Percentiles rank a stretch among this genome's conserved stretches.
Evolutionary conservation across 768 basidiomycete genomes (phyloP).

Genomic region (Termitomyces titanicus): DNA sequence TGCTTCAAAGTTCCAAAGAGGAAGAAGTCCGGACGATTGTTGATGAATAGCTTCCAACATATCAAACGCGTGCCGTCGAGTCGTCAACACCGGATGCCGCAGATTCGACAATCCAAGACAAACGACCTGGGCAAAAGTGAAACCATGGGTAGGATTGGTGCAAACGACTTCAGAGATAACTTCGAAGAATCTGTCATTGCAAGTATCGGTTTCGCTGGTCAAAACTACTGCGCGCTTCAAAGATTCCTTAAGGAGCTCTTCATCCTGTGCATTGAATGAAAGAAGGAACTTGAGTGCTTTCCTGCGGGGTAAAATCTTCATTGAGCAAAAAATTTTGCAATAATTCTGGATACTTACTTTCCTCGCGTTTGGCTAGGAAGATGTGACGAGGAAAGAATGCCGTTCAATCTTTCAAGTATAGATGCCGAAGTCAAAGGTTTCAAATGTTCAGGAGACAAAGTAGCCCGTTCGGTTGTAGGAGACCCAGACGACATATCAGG

Average conservation of each 20-base stretch:
- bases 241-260: slow-evolving; percentile 57
- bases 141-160: slow-evolving; percentile 48
- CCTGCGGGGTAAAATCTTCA: slow-evolving; percentile 34
- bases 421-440: slow-evolving; percentile 50
- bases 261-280: slow-evolving; percentile 49
- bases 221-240: slow-evolving; percentile 67
- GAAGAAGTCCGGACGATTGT: slow-evolving; percentile 59
- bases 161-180: slow-evolving; percentile 70
- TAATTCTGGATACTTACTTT: slow-evolving; percentile 55
- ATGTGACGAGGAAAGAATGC: slow-evolving; percentile 64
- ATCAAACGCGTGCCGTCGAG: slow-evolving; percentile 74
- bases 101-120: slow-evolving; percentile 85
- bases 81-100: slow-evolving; percentile 59
- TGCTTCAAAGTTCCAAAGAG: slow-evolving; percentile 72
- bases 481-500: slow-evolving; percentile 56
- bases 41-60: slow-evolving; percentile 73
- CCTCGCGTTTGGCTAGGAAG: slow-evolving; percentile 47
- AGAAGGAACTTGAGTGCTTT: slow-evolving; percentile 74
- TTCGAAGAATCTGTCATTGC: slow-evolving; percentile 70
- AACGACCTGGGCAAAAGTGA: slow-evolving; percentile 69
- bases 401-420: slow-evolving; percentile 63
- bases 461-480: slow-evolving; percentile 55
- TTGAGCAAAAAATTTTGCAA: slow-evolving; percentile 3
- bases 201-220: slow-evolving; percentile 49
- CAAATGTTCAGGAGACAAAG: slow-evolving; percentile 37